Evolutionary conservation across 257 asterid genomes (phyloP).

Genomic region (Petunia axillaris): DNA sequence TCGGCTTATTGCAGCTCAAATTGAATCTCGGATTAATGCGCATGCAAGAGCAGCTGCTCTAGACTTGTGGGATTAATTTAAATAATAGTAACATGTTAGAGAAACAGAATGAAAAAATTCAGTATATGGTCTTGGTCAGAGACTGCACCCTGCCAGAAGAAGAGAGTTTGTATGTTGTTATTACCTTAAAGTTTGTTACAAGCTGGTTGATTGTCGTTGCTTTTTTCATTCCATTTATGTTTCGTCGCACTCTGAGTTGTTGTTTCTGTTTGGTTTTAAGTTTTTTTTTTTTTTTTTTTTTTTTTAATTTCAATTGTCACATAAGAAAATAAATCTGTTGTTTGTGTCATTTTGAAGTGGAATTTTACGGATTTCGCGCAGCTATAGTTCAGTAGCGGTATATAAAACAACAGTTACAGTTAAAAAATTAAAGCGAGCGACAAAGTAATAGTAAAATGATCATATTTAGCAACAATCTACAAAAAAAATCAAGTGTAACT

Average conservation of each 20-base stretch:
- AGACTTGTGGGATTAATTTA: background rate
- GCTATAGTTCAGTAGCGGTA: background rate
- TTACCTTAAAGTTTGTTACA: no score
- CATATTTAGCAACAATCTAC: background rate
- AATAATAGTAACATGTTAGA: no score
- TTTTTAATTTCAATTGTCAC: background rate
- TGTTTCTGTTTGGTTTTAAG: background rate
- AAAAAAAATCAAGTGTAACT: background rate
- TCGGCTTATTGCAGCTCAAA: background rate
- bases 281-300: background rate
- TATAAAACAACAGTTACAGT: background rate
- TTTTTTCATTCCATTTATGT: no score
- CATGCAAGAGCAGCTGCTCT: slow-evolving; percentile 11
- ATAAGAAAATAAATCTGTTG: background rate
- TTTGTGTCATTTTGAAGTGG: background rate
- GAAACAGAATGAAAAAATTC: no score
- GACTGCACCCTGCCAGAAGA: no score
- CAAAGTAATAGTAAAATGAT: background rate
- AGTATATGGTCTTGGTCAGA: no score
- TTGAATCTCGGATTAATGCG: background rate
- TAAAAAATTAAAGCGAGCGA: background rate
- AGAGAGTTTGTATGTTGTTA: no score
- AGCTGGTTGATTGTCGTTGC: no score
- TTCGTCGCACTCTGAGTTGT: background rate
- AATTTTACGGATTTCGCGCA: background rate